Conservation (phyloP, 176 grass and related monocot species). For the Dactylis glomerata region DNA sequence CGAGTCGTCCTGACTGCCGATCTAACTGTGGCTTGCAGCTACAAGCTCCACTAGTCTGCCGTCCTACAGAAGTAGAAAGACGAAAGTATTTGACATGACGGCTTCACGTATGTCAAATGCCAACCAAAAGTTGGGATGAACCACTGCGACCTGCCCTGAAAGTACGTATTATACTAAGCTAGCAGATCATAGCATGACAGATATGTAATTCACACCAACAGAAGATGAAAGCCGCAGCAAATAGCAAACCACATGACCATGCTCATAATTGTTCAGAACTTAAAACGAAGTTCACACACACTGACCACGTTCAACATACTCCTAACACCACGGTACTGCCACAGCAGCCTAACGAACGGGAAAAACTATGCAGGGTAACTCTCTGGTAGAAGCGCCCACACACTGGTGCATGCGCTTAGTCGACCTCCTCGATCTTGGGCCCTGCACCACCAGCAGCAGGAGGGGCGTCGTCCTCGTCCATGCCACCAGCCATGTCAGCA, state of each 20-base stretch:
- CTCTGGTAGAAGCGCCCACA: neutral
- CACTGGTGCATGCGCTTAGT: neutral
- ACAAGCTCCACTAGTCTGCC: too few relatives aligned
- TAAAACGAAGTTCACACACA: neutral
- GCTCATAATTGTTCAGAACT: neutral
- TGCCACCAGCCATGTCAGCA: constrained; percentile 43
- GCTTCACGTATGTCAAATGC: too few relatives aligned
- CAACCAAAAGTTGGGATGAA: too few relatives aligned
- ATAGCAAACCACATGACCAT: neutral
- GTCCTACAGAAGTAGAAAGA: too few relatives aligned
- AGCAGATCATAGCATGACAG: too few relatives aligned
- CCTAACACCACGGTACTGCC: neutral
- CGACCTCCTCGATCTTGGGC: constrained; percentile 45
- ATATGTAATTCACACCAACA: neutral
- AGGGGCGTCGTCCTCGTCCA: constrained; percentile 35
- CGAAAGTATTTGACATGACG: too few relatives aligned
- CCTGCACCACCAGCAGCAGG: constrained; percentile 20
- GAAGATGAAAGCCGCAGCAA: neutral
- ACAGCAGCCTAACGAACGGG: neutral
- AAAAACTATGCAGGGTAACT: neutral
- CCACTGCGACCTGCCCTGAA: too few relatives aligned
- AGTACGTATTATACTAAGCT: too few relatives aligned
- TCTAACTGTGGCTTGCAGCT: too few relatives aligned
- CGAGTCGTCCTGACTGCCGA: too few relatives aligned
- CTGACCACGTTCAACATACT: neutral